Evolutionary conservation across 2,329 filamentous ascomycete genomes (phyloP).

Genomic region (Aspergillus pseudotamarii): DNA sequence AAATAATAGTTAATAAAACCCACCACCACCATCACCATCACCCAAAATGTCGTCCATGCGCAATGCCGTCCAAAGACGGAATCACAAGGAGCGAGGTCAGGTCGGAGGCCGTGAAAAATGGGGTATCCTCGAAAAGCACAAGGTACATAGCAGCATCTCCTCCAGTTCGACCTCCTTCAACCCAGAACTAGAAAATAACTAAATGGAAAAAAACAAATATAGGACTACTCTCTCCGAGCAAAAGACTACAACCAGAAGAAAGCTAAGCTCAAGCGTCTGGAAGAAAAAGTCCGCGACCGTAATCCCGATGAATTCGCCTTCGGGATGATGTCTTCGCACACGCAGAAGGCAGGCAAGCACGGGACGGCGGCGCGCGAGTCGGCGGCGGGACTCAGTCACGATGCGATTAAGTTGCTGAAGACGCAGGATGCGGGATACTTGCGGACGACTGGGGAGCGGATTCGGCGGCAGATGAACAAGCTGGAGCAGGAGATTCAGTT

Average conservation of each 20-base stretch:
- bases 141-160: constrained; percentile 52
- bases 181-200: neutral
- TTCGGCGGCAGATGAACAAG: constrained; percentile 56
- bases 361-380: constrained; percentile 44
- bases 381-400: constrained; percentile 51
- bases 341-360: constrained; percentile 46
- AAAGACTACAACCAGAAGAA: constrained; percentile 66
- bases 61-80: constrained; percentile 73
- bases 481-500: constrained; percentile 49
- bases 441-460: constrained; percentile 59
- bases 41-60: constrained; percentile 59
- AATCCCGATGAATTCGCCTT: constrained; percentile 70
- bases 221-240: constrained; percentile 68
- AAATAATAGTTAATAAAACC: neutral
- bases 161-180: neutral
- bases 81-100: constrained; percentile 89
- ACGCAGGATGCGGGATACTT: constrained; percentile 67
- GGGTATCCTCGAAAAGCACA: constrained; percentile 94
- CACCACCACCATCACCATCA: neutral
- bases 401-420: constrained; percentile 66
- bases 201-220: constrained; percentile 9
- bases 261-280: constrained; percentile 59
- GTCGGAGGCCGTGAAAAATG: constrained; percentile 80
- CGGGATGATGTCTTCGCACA: constrained; percentile 61
- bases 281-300: constrained; percentile 61